Percentiles rank a stretch among this genome's conserved stretches.
phyloP scores from a whole-genome alignment of 192 early-diverging fungal species.

The Chytriomyces confervae region DNA sequence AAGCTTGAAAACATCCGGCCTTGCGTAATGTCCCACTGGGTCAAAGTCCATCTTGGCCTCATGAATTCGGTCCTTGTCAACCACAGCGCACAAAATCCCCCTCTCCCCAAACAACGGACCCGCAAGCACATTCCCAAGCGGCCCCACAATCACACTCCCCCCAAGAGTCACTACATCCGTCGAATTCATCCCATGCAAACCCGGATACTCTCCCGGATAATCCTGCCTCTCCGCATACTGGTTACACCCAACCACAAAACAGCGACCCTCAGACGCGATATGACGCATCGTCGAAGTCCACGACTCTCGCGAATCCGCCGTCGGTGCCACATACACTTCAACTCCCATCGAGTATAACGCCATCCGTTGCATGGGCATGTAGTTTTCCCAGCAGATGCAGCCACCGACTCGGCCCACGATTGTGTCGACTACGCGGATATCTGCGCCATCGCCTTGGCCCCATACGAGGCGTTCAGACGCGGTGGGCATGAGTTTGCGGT shows the following conservation, averaged over 20 bases:
- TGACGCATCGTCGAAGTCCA: slow-evolving; percentile 9
- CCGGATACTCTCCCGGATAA: slow-evolving; percentile 10
- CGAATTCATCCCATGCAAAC: background rate
- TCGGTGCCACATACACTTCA: slow-evolving; percentile 3
- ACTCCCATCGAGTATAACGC: background rate
- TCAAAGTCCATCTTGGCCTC: slow-evolving; percentile 15
- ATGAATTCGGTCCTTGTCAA: background rate
- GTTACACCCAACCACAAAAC: slow-evolving; percentile 10
- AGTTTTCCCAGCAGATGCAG: slow-evolving; percentile 6
- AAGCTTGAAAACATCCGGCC: slow-evolving; percentile 14
- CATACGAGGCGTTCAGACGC: background rate
- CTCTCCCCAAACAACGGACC: slow-evolving; percentile 2
- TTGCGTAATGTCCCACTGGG: background rate
- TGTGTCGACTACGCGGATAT: background rate
- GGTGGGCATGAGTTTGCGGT: slow-evolving; percentile 11
- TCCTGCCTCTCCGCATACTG: slow-evolving; percentile 7
- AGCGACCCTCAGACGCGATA: slow-evolving; percentile 6
- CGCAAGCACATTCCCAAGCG: background rate
- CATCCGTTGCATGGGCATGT: background rate
- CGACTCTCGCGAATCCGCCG: slow-evolving; percentile 5
- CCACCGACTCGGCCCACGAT: background rate
- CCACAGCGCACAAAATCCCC: background rate
- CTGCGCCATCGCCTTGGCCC: background rate
- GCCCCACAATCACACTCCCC: slow-evolving; percentile 3
- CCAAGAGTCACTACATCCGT: background rate